Evolutionary conservation across 2,329 filamentous ascomycete genomes (phyloP), one percentile per base, ranked within the genome.

Genomic region (Colletotrichum godetiae): DNA sequence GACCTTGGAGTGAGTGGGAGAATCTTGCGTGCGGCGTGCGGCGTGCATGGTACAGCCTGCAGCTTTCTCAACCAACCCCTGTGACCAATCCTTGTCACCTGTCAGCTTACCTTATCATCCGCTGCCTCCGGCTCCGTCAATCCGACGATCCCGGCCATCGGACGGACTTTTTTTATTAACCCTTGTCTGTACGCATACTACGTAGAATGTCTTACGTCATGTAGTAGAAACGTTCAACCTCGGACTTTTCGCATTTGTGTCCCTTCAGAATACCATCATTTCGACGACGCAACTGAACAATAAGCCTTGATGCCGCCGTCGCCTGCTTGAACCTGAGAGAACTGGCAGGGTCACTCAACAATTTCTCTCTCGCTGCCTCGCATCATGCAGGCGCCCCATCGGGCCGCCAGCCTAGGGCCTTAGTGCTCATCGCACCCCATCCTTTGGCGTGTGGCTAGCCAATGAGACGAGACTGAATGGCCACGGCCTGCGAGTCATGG

Each of bases 201-300:
- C n/a, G n/a, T n/a, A 42, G 37, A 6, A 12, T 5, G 15, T 52
- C 46, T 69, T 73, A 64, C 70, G 59, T 69, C 70, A 73, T 73
- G 5, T 8, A 7, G n/a, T n/a, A 8, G 12, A 33, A 56, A 22
- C 15, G 24, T 56, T 13, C 55, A 29, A 59, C 13, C 35, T 24
- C 12, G 56, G 24, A 49, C 5, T 49, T 12, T 27, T 37, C 33
- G 33, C 31, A 24, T 6, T 46, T 49, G 7, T 33, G 19, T 2
- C 11, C 1, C 29, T 53, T 62, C 35, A 46, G 49, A 62, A 62
- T 58, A 68, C 15, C 63, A 49, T 68, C 57, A 72, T 13, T 19
- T 35, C n/a, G 8, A 33, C 64, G 24, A n/a, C 11, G 31, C 7
- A 19, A 49, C 42, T 22, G 4, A 49, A 49, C 42, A 49, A 22